phyloP scores from a whole-genome alignment of 1,284 basidiomycete genomes.

The Rhodotorula sp. region DNA sequence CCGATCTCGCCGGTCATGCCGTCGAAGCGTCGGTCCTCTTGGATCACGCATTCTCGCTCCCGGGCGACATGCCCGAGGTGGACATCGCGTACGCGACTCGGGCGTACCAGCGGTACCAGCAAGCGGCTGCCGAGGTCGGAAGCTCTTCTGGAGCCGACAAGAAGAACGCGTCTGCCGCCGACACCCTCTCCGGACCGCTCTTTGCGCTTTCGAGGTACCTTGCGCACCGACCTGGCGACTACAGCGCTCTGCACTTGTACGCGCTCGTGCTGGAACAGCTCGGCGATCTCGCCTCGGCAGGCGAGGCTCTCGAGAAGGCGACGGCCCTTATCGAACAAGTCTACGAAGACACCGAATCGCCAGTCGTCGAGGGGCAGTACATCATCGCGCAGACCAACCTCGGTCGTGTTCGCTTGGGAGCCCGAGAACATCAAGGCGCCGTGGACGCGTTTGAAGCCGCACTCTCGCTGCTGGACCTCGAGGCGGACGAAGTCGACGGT shows the following conservation, averaged over 20 bases:
- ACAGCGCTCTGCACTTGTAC: constrained; percentile 77
- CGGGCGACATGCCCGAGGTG: constrained; percentile 64
- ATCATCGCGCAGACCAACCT: constrained; percentile 79
- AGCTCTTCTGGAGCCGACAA: constrained; percentile 21
- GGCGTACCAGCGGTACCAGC: constrained; percentile 58
- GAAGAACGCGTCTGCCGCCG: constrained; percentile 43
- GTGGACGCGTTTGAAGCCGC: constrained; percentile 70
- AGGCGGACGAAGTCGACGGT: constrained; percentile 2
- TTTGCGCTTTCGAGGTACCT: constrained; percentile 79
- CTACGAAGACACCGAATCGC: constrained; percentile 84
- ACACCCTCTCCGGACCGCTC: constrained; percentile 54
- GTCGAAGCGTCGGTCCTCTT: constrained; percentile 69
- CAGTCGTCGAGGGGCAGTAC: constrained; percentile 72
- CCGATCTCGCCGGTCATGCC: constrained; percentile 64
- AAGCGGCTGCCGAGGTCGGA: background rate
- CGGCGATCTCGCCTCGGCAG: constrained; percentile 66
- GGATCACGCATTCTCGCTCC: constrained; percentile 71
- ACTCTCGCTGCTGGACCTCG: constrained; percentile 62
- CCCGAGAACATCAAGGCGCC: constrained; percentile 62
- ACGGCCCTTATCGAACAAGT: constrained; percentile 74
- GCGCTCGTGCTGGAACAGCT: constrained; percentile 83
- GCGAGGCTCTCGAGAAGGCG: constrained; percentile 62
- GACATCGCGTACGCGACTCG: constrained; percentile 76
- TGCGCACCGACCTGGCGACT: constrained; percentile 65
- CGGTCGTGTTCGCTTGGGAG: constrained; percentile 70